Percentiles rank a stretch among this genome's conserved stretches.
phyloP scores from a whole-genome alignment of 257 asterid genomes.

The Petunia axillaris region DNA sequence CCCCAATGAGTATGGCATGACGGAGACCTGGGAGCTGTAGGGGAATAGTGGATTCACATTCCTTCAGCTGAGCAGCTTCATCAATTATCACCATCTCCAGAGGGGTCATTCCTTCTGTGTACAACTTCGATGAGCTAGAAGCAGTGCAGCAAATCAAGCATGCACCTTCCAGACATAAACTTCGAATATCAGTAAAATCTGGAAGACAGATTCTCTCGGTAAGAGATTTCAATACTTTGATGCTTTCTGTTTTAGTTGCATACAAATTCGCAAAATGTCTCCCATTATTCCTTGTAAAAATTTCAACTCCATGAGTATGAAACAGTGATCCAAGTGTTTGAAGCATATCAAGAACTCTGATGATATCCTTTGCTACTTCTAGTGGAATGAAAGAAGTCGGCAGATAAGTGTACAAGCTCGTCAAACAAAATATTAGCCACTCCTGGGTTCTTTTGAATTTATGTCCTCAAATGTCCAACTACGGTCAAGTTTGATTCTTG shows the following conservation, averaged over 20 bases:
- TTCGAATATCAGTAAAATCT: slow-evolving; percentile 15
- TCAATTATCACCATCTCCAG: slow-evolving; percentile 49
- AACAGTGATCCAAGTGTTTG: slow-evolving; percentile 25
- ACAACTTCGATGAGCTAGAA: slow-evolving; percentile 47
- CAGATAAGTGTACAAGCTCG: slow-evolving; percentile 47
- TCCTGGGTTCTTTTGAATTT: not conserved
- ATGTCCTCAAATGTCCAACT: slow-evolving; percentile 46
- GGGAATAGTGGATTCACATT: slow-evolving; percentile 61
- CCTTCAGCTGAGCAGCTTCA: slow-evolving; percentile 68
- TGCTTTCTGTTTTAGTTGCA: slow-evolving; percentile 27
- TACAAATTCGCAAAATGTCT: slow-evolving; percentile 7
- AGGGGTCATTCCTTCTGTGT: slow-evolving; percentile 25
- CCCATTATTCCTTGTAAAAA: not conserved
- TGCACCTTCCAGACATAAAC: slow-evolving; percentile 43
- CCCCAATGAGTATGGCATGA: slow-evolving; percentile 65
- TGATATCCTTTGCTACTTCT: slow-evolving; percentile 36
- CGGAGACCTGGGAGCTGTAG: slow-evolving; percentile 51
- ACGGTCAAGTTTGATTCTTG: not conserved
- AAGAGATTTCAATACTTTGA: slow-evolving; percentile 32
- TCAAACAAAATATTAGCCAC: slow-evolving; percentile 29
- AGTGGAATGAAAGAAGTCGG: slow-evolving; percentile 42
- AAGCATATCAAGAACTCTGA: slow-evolving; percentile 34
- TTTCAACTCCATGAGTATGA: not conserved
- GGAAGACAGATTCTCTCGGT: slow-evolving; percentile 35
- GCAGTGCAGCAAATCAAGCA: slow-evolving; percentile 49